Evolutionary conservation across 345 rosid species (phyloP).

Genomic region (Hypericum androsaemum): DNA sequence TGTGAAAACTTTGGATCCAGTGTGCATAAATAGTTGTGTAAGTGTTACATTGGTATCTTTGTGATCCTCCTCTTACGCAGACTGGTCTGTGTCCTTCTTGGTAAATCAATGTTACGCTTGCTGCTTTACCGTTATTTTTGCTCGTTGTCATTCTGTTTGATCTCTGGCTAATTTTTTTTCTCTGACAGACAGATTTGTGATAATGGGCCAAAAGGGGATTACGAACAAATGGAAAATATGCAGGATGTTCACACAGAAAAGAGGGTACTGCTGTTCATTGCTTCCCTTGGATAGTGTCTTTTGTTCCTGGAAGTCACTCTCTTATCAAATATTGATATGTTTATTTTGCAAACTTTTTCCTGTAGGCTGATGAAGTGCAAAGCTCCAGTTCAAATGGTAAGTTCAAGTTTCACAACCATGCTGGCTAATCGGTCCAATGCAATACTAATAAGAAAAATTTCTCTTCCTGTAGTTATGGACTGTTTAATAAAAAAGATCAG

Average conservation of each 20-base stretch:
- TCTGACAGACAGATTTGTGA: slow-evolving; percentile 50
- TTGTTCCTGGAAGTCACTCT: slow-evolving; percentile 6
- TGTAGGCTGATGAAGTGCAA: slow-evolving; percentile 48
- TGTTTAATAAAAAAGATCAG: neutral
- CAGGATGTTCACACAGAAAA: slow-evolving; percentile 22
- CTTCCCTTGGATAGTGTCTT: slow-evolving; percentile 9
- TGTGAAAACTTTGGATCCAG: too few species aligned
- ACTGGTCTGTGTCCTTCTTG: too few species aligned
- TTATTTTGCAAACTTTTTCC: slow-evolving; percentile 2
- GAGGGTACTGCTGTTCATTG: slow-evolving; percentile 24
- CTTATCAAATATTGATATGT: slow-evolving; percentile 1
- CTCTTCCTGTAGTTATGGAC: slow-evolving; percentile 3
- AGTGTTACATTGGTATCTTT: too few species aligned
- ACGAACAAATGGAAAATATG: slow-evolving; percentile 19
- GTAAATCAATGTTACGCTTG: too few species aligned
- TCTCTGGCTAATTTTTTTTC: slow-evolving; percentile 16
- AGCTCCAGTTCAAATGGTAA: slow-evolving; percentile 37
- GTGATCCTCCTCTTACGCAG: too few species aligned
- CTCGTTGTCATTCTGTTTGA: slow-evolving; percentile 8
- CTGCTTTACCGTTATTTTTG: neutral
- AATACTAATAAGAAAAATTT: neutral
- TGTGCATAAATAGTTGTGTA: too few species aligned
- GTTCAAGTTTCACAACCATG: slow-evolving; percentile 17
- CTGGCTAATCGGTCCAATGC: neutral
- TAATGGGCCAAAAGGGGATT: slow-evolving; percentile 13